A percentile compares a stretch with the other conserved stretches of the same genome.
These are phyloP conservation scores for Cryptosporidium andersoni DNA, from an alignment of 169 alveolate genomes.

Conservation along the genomic window DNA sequence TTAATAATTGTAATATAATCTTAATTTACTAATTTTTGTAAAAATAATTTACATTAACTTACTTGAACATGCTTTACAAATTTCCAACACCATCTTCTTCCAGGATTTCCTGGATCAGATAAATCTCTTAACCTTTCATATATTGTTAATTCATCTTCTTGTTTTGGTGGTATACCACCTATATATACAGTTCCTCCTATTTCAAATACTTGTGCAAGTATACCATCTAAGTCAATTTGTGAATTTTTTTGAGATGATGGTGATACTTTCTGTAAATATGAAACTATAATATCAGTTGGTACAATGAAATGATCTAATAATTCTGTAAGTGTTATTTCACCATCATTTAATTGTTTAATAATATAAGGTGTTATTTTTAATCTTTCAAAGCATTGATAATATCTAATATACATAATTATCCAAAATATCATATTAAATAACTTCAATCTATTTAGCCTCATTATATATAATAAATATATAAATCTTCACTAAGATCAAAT, in stretches of 20 bases:
- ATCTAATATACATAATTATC: not conserved
- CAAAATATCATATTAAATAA: not conserved
- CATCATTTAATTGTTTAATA: slow-evolving; percentile 43
- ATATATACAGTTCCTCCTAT: slow-evolving; percentile 54
- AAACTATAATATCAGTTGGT: slow-evolving; percentile 55
- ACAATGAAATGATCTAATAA: slow-evolving; percentile 44
- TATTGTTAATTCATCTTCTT: slow-evolving; percentile 52
- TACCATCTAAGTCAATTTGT: slow-evolving; percentile 47
- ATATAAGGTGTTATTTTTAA: slow-evolving; percentile 37
- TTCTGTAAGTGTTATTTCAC: slow-evolving; percentile 55
- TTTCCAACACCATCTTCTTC: slow-evolving; percentile 72
- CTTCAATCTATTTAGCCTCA: not conserved
- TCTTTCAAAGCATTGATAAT: slow-evolving; percentile 17
- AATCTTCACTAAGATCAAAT: not conserved
- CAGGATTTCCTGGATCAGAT: slow-evolving; percentile 69
- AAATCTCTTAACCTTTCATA: slow-evolving; percentile 70
- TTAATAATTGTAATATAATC: not conserved
- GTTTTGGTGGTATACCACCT: slow-evolving; percentile 70
- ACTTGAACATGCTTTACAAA: slow-evolving; percentile 67
- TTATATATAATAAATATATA: not conserved
- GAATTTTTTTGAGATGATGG: slow-evolving; percentile 39
- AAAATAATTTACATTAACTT: not conserved
- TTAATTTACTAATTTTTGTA: not conserved
- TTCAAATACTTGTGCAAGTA: slow-evolving; percentile 44
- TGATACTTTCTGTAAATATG: slow-evolving; percentile 45